phyloP scores from a whole-genome alignment of 164 flowering plant species.

The Berberis thunbergii region DNA sequence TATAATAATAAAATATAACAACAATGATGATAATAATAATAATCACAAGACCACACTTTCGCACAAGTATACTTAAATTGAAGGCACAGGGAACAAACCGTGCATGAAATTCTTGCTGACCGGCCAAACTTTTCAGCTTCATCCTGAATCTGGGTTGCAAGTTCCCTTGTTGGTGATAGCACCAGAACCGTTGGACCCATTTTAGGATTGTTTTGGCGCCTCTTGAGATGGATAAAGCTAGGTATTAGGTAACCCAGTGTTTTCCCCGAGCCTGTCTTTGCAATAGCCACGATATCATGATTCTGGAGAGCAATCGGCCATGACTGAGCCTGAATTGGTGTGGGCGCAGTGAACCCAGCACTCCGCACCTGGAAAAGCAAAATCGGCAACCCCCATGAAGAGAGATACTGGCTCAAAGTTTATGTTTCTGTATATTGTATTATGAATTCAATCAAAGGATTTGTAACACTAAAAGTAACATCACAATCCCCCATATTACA shows the following conservation, averaged over 20 bases:
- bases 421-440: conserved; percentile 15
- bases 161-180: conserved; percentile 84
- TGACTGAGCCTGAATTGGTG: conserved; percentile 94
- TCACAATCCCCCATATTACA: conserved; percentile 41
- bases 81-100: conserved; percentile 30
- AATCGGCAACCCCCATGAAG: conserved; percentile 36
- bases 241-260: conserved; percentile 86
- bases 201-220: conserved; percentile 36
- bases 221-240: conserved; percentile 70
- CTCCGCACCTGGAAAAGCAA: conserved; percentile 54
- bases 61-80: neutral
- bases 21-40: neutral
- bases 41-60: neutral
- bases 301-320: conserved; percentile 81
- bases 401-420: conserved; percentile 24
- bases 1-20: neutral
- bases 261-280: conserved; percentile 97
- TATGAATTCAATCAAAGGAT: conserved; percentile 21
- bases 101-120: conserved; percentile 75
- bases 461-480: conserved; percentile 49
- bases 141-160: conserved; percentile 89
- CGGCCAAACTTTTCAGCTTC: conserved; percentile 83
- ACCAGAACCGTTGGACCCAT: conserved; percentile 86
- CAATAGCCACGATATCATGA: conserved; percentile 87
- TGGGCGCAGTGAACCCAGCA: conserved; percentile 85